phyloP scores from a whole-genome alignment of 768 basidiomycete species.

The Serpula lacrymans region DNA sequence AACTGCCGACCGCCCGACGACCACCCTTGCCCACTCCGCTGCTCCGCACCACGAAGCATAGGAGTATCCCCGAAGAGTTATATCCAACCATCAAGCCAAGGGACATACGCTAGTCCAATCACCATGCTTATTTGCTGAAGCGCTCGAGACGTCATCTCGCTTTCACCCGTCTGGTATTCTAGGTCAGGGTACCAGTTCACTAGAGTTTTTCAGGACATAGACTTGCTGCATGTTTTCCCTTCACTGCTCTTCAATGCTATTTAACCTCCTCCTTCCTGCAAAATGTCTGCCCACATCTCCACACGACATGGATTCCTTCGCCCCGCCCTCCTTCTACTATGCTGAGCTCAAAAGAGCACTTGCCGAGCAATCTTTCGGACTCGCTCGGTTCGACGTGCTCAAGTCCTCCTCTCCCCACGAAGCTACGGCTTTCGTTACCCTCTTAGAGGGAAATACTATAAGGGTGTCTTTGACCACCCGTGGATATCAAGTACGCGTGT shows the following conservation, averaged over 20 bases:
- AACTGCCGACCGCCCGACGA: conserved; percentile 13
- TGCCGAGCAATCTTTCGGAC: conserved; percentile 55
- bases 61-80: too few species aligned
- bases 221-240: conserved; percentile 17
- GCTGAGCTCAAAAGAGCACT: conserved; percentile 54
- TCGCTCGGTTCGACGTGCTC: conserved; percentile 42
- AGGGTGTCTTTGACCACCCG: conserved; percentile 44
- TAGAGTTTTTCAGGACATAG: conserved; percentile 11
- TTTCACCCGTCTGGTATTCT: conserved; percentile 10
- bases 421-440: conserved; percentile 50
- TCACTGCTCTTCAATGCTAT: conserved; percentile 25
- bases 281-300: conserved; percentile 17
- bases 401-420: conserved; percentile 37
- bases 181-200: too few species aligned
- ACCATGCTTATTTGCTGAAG: conserved; percentile 18
- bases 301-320: conserved; percentile 15
- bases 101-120: too few species aligned
- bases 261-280: conserved; percentile 16
- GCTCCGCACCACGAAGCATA: too few species aligned
- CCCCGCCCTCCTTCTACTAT: conserved; percentile 25
- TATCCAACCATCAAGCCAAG: too few species aligned
- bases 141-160: conserved; percentile 13
- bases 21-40: conserved; percentile 17
- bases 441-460: conserved; percentile 53
- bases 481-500: conserved; percentile 52